Base-by-base conservation (phyloP, 495 filamentous ascomycete genomes). In the Trichoderma asperelloides region DNA sequence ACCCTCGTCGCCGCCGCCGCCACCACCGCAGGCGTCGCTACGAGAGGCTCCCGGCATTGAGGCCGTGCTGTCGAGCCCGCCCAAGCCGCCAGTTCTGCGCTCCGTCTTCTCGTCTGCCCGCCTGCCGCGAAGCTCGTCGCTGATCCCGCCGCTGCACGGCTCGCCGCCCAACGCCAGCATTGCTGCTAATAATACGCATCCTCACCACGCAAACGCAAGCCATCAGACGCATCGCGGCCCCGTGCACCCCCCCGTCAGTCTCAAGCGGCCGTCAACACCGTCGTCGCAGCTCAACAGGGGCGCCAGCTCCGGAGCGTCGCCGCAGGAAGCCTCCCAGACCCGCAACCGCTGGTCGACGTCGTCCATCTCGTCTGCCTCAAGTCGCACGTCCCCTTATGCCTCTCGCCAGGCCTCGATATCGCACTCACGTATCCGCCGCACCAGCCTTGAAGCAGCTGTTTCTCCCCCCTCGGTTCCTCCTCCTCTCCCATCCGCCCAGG, bases 331-430 rank as follows among this genome's bases (percentile, higher is more conserved):
- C 4, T 77, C 92, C 51, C 86, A 85, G 40, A 91, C 87, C 67
- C 82, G 92, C 72, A 92, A 94, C 76, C 87, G 91, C 65, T 94
- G 90, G 91, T 93, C 90, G 33, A 85, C 88, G 33, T 92, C 89
- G 4, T 91, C 92, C 25, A 73, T 83, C 12, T 91, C 88, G 57
- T 89, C 89, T 47, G 77, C 81, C 4, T 69, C 69, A 15, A 75
- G 78, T 62, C 79, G 81, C 67, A 75, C 78, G 51, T 80, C 75
- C 71, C 82, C 55, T 60, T 60, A 60, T 60, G 55, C 55, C 23
- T 60, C 55, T 60, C 55, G 55, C 25, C 55, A 60, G 55, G 55
- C 55, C 23, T 60, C 55, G 3, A 12, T 28, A 12, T 60, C 55
- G 23, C 5, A 60, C 8, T 51, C 47, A 1, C 43, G 43, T 69